Base-by-base conservation (phyloP, 495 filamentous ascomycete species). In the Jackrogersella minutella region DNA sequence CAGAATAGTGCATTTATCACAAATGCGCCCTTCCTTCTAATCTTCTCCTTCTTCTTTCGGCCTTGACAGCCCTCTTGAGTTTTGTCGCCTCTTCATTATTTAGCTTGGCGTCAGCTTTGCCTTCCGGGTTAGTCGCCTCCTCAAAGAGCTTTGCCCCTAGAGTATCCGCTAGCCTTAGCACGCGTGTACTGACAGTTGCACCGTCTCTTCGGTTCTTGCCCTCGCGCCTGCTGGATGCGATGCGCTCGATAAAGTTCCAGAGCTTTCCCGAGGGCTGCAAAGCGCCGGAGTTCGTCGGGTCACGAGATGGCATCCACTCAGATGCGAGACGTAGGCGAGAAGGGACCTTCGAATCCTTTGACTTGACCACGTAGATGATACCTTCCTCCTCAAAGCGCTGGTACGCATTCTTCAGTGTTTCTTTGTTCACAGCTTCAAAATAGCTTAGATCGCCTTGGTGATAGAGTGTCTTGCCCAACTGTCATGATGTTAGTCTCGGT, bases 381-480 rank as follows among this genome's bases (percentile, higher is more conserved):
- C 92, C 93, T 67, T 97, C 93, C 71, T 97, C 93, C 61, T 92
- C 87, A 76, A 96, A 97, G 19, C 91, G 88, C 61, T 88, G 82
- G 76, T 92, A 97, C 2, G 92, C 89, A 74, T 98, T 99, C 65
- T 93, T 96, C 51, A 99, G 86, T 1, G 93, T 93, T 74, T 98
- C 93, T 58, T 97, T 97, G 81, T 98, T 99, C 65, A 99, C 95
- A 5, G 95, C 93, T 78, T 99, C 95, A 67, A 97, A 97, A 75
- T 99, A 98, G 19, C 88, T 91, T 22, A 99, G 86, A 70, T 97
- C 93, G 30, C 95, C 95, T 82, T 99, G 95, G 74, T 98, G 93
- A 73, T 97, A 99, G 6, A 99, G 81, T 0, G 95, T 97, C 82
- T 99, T 99, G 16, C 95, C 95, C 14, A 97, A 86, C 90, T 93